A percentile compares a stretch with the other conserved stretches of the same genome.
These are phyloP conservation scores for Chaetomiaceae sp. DNA, from an alignment of 2,329 filamentous ascomycete species.

Conservation along the genomic window DNA sequence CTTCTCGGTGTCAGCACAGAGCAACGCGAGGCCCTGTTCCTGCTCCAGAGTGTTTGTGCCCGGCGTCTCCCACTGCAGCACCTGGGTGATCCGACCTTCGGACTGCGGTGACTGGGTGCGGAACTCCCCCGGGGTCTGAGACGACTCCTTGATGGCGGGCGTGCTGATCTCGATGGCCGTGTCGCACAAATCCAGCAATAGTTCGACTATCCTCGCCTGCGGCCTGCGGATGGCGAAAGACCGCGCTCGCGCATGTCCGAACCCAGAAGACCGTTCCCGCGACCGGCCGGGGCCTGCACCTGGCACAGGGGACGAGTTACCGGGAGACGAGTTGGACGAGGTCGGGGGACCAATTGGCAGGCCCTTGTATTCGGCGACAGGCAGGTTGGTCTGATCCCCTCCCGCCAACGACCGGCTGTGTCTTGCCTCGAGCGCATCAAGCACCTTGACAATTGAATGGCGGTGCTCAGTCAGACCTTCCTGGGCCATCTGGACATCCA, in stretches of 20 bases:
- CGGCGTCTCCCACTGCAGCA: conserved; percentile 94
- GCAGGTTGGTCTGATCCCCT: conserved; percentile 49
- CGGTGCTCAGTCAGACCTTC: conserved; percentile 89
- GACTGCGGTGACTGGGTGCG: conserved; percentile 94
- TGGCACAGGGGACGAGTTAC: conserved; percentile 41
- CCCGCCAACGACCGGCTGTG: conserved; percentile 60
- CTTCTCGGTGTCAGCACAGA: conserved; percentile 88
- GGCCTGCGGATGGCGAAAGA: conserved; percentile 91
- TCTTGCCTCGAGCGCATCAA: conserved; percentile 84
- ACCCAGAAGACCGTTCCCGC: conserved; percentile 63
- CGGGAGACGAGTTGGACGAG: conserved; percentile 66
- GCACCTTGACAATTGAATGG: conserved; percentile 88
- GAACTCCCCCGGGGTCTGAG: conserved; percentile 67
- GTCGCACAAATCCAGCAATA: conserved; percentile 91
- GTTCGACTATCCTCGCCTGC: conserved; percentile 86
- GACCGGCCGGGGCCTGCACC: conserved; percentile 66
- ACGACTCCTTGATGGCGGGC: conserved; percentile 82
- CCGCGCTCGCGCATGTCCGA: conserved; percentile 74
- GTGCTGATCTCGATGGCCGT: conserved; percentile 93
- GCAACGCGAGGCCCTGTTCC: conserved; percentile 78
- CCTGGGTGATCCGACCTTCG: conserved; percentile 89
- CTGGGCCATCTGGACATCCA: conserved; percentile 95
- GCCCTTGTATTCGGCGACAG: conserved; percentile 80
- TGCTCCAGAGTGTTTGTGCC: conserved; percentile 88
- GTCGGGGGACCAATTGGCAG: conserved; percentile 74